Evolutionary conservation across 2,329 filamentous ascomycete genomes (phyloP).

Genomic region (Sordariomycetes sp.): DNA sequence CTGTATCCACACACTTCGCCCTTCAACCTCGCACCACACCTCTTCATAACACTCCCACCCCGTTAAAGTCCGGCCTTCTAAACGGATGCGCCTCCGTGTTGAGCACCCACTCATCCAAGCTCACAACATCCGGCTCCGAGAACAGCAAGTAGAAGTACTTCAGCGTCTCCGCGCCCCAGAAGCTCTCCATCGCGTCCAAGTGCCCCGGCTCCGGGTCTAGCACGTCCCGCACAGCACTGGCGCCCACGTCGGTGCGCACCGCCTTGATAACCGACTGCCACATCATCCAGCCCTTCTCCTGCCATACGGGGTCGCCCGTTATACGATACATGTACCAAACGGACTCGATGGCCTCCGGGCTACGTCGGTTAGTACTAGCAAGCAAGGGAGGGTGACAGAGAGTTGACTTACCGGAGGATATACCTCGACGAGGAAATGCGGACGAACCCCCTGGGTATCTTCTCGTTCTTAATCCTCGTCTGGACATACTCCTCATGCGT

Average conservation of each 20-base stretch:
- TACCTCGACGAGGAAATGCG: slow-evolving; percentile 36
- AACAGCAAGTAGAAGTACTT: slow-evolving; percentile 90
- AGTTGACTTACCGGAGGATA: slow-evolving; percentile 44
- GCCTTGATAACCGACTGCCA: slow-evolving; percentile 59
- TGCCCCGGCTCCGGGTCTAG: slow-evolving; percentile 27
- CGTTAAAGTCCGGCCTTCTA: slow-evolving; percentile 23
- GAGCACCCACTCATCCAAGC: slow-evolving; percentile 57
- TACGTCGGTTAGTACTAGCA: slow-evolving; percentile 20
- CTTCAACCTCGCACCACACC: neutral
- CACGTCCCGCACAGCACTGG: slow-evolving; percentile 62
- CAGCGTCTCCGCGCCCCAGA: slow-evolving; percentile 83
- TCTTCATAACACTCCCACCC: neutral
- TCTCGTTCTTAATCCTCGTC: slow-evolving; percentile 28
- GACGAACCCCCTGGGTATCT: slow-evolving; percentile 40
- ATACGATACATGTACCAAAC: slow-evolving; percentile 88
- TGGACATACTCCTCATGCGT: slow-evolving; percentile 45
- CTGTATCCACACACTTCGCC: neutral
- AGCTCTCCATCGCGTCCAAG: slow-evolving; percentile 69
- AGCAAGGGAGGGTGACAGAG: neutral
- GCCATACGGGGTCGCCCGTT: slow-evolving; percentile 64
- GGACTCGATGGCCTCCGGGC: slow-evolving; percentile 78
- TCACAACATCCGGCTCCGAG: slow-evolving; percentile 53
- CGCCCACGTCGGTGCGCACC: slow-evolving; percentile 55
- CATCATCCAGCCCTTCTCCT: slow-evolving; percentile 81
- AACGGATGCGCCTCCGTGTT: slow-evolving; percentile 55